Evolutionary conservation across 768 basidiomycete genomes (phyloP), one percentile per base, ranked within the genome.

Genomic region (Mycena galopus): DNA sequence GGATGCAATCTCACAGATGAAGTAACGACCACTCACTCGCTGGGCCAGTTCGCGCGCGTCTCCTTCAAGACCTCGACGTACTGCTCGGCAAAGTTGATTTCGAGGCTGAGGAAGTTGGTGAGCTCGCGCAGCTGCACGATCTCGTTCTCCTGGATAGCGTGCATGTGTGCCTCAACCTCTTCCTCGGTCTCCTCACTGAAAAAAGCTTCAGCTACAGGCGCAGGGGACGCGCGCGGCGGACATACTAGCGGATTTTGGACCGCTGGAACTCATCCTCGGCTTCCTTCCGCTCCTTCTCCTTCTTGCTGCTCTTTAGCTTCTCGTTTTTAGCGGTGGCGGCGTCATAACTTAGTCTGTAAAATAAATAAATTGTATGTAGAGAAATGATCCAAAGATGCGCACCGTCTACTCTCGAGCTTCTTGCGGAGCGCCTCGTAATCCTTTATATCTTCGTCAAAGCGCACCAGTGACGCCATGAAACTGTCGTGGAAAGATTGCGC

Each of bases 391-490:
- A 73, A 21, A 21, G 21, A 17, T 17, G 17, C 19, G 35, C 71
- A 94, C 95, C 94, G 87, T 77, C 95, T 85, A 62, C 93, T 95
- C 67, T 97, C 96, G 19, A 97, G 82, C 79, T 96, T 97, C 88
- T 96, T 97, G 72, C 91, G 89, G 71, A 93, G 86, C 6, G 84
- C 78, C 68, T 96, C 93, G 73, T 94, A 97, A 66, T 96, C 96
- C 78, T 92, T 94, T 78, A 97, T 92, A 32, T 94, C 92, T 11
- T 91, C 93, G 19, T 85, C 85, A 61, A 92, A 91, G 51, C 82
- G 86, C 72, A 91, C 87, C 64, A 96, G 84, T 2, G 93, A 91
- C 0, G 86, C 77, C 29, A 96, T 79, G 77, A 93, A 96, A 6
- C 91, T 91, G 76, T 94, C 94, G 37, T 87, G 88, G 67, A 97